Evolutionary conservation across 441 rosid genomes (phyloP).

Genomic region (Populus hybrid): DNA sequence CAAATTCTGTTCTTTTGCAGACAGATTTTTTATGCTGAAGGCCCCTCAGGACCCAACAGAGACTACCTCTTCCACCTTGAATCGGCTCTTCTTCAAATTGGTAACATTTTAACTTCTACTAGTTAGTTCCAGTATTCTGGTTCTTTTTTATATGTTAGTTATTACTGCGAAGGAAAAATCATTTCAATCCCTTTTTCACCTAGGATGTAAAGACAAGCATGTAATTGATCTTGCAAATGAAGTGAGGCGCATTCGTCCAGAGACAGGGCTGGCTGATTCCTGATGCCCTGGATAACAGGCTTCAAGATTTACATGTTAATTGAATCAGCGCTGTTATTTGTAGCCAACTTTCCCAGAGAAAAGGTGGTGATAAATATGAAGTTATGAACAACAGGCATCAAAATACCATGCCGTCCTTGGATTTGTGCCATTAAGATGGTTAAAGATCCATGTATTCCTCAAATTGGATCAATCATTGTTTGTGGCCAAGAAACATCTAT

Average conservation of each 20-base stretch:
- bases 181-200: background rate
- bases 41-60: conserved; percentile 97
- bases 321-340: background rate
- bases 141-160: background rate
- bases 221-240: conserved; percentile 67
- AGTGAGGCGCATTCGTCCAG: conserved; percentile 55
- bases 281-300: background rate
- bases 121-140: background rate
- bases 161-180: background rate
- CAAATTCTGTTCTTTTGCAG: conserved; percentile 26
- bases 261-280: conserved; percentile 18
- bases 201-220: conserved; percentile 72
- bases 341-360: background rate
- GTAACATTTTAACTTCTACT: conserved; percentile 24
- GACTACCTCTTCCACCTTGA: conserved; percentile 82
- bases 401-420: background rate
- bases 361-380: too few relatives aligned
- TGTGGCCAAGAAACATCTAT: background rate
- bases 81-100: conserved; percentile 55
- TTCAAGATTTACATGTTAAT: background rate
- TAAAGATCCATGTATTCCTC: background rate
- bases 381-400: background rate
- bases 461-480: background rate
- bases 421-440: background rate
- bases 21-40: conserved; percentile 68